A percentile compares a stretch with the other conserved stretches of the same genome.
Evolutionary conservation across 139 green algal genomes (phyloP).

Genomic region (Picochlorum sp.): DNA sequence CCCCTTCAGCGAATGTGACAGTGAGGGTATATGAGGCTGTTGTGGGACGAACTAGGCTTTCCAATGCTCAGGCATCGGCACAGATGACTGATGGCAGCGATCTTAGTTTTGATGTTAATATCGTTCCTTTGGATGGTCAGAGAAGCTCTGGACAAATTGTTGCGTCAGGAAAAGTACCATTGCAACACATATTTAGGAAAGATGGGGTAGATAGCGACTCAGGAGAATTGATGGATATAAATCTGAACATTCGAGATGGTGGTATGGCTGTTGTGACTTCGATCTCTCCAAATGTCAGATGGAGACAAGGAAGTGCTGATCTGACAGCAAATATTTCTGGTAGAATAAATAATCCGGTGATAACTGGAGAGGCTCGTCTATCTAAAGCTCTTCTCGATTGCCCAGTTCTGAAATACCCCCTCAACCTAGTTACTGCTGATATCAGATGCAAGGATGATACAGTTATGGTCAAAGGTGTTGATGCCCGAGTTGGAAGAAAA

Average conservation of each 20-base stretch:
- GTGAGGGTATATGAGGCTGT: constrained; percentile 63
- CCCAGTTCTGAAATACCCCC: constrained; percentile 43
- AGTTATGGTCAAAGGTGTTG: constrained; percentile 47
- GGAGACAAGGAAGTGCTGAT: constrained; percentile 59
- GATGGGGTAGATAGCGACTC: background rate
- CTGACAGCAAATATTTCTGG: constrained; percentile 45
- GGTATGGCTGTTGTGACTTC: constrained; percentile 73
- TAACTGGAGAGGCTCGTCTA: constrained; percentile 36
- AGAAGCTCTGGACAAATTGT: constrained; percentile 40
- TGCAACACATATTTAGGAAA: background rate
- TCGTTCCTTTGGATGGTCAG: constrained; percentile 45
- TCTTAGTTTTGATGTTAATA: constrained; percentile 42
- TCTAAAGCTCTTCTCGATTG: constrained; percentile 39
- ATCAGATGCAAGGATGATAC: constrained; percentile 36
- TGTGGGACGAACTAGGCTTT: constrained; percentile 57
- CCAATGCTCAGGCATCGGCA: constrained; percentile 37
- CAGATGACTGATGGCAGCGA: constrained; percentile 35
- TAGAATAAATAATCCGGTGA: constrained; percentile 21
- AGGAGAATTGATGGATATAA: constrained; percentile 34
- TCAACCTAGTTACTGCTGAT: constrained; percentile 41
- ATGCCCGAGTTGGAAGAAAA: constrained; percentile 56
- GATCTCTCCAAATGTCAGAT: constrained; percentile 55
- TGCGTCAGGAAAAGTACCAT: constrained; percentile 37
- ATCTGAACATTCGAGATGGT: constrained; percentile 58
- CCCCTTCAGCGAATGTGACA: constrained; percentile 44